These are phyloP conservation scores for Auricularia sp. DNA, from an alignment of 768 basidiomycete species.

Conservation along the genomic window DNA sequence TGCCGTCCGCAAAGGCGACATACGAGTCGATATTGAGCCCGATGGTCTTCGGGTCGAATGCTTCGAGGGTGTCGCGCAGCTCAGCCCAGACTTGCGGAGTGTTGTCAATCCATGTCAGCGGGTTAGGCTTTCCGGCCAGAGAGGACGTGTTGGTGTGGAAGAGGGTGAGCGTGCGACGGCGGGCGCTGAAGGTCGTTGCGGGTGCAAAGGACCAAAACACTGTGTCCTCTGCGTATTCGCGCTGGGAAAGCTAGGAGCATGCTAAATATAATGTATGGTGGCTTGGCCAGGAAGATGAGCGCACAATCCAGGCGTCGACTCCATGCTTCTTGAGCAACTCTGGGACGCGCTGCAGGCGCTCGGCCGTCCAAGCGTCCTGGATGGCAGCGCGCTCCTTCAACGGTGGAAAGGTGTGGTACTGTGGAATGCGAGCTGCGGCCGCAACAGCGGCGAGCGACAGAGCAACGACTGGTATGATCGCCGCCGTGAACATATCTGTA, in stretches of 20 bases:
- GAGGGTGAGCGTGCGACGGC: constrained; percentile 38
- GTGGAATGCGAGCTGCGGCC: neutral
- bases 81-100: constrained; percentile 39
- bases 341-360: constrained; percentile 33
- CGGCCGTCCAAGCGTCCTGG: constrained; percentile 30
- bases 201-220: constrained; percentile 42
- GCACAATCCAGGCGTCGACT: constrained; percentile 34
- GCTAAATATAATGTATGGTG: neutral
- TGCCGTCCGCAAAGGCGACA: constrained; percentile 39
- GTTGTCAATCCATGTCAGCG: constrained; percentile 39
- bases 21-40: constrained; percentile 36
- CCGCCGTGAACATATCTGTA: neutral
- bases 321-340: constrained; percentile 31
- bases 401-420: neutral
- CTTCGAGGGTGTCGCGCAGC: constrained; percentile 27
- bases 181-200: constrained; percentile 37
- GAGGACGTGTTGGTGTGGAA: constrained; percentile 37
- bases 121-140: constrained; percentile 28
- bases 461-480: neutral
- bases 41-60: constrained; percentile 30
- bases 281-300: constrained; percentile 3
- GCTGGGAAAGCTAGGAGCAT: constrained; percentile 20
- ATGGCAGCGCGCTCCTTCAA: constrained; percentile 12
- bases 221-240: constrained; percentile 46
- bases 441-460: neutral